Evolutionary conservation across 148 eudicot genomes (phyloP).

Genomic region (Nepenthes mirabilis): DNA sequence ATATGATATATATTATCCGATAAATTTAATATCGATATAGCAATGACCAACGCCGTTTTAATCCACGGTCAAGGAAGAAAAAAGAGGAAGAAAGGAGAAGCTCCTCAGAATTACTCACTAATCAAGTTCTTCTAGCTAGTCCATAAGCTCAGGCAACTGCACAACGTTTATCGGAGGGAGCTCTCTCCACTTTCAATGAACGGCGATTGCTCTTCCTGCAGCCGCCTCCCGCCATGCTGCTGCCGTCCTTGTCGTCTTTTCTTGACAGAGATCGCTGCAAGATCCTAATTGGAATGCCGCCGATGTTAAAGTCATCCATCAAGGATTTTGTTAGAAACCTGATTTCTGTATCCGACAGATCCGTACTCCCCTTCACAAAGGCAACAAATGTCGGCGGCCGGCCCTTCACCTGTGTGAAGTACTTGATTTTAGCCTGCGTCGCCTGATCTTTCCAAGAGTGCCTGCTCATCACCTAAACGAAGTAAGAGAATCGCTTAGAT

Average conservation of each 20-base stretch:
- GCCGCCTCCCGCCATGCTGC: slow-evolving; percentile 8
- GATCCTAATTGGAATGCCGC: slow-evolving; percentile 84
- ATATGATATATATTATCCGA: no score
- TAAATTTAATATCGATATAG: no score
- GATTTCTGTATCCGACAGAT: slow-evolving; percentile 64
- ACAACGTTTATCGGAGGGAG: slow-evolving; percentile 52
- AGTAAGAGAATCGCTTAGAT: background rate
- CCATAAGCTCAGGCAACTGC: slow-evolving; percentile 1
- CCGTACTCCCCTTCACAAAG: slow-evolving; percentile 64
- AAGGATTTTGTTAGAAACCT: slow-evolving; percentile 76
- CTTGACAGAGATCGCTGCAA: slow-evolving; percentile 46
- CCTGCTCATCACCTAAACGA: slow-evolving; percentile 83
- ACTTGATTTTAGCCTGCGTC: slow-evolving; percentile 77
- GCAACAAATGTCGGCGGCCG: slow-evolving; percentile 98
- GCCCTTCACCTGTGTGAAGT: slow-evolving; percentile 96
- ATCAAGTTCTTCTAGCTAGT: background rate
- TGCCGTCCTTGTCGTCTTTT: slow-evolving; percentile 11
- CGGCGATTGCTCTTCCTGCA: slow-evolving; percentile 20
- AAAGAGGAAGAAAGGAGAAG: no score
- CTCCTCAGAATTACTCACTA: no score
- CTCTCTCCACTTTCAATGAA: slow-evolving; percentile 18
- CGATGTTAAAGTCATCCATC: slow-evolving; percentile 89
- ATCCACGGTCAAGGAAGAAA: no score
- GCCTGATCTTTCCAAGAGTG: slow-evolving; percentile 96
- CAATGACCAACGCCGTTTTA: no score